These are phyloP conservation scores for Ceratocystis colombiana DNA, from an alignment of 2,329 filamentous ascomycete genomes.

Conservation along the genomic window DNA sequence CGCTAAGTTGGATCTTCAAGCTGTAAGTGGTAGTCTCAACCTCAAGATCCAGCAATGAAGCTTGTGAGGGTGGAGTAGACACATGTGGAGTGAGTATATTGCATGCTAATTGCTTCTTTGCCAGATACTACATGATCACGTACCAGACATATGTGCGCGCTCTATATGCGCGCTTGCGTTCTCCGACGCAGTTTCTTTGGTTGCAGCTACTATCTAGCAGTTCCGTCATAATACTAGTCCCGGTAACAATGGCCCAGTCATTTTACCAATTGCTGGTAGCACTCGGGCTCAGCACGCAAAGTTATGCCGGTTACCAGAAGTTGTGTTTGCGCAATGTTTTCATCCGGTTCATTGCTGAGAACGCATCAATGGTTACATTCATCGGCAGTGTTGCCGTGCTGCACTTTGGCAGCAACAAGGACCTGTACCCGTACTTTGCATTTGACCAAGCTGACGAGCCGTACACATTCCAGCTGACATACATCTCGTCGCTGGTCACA, in stretches of 20 bases:
- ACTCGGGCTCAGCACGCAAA: slow-evolving; percentile 48
- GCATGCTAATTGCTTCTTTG: neutral
- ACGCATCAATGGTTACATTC: slow-evolving; percentile 58
- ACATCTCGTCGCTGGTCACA: slow-evolving; percentile 52
- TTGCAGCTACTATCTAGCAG: slow-evolving; percentile 56
- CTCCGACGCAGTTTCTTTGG: slow-evolving; percentile 53
- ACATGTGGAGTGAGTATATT: no score
- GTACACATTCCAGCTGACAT: slow-evolving; percentile 55
- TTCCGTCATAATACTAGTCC: slow-evolving; percentile 52
- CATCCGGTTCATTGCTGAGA: slow-evolving; percentile 56
- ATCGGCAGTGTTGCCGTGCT: slow-evolving; percentile 55
- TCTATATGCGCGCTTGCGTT: slow-evolving; percentile 56
- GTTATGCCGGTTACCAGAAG: slow-evolving; percentile 55
- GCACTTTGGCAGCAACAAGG: slow-evolving; percentile 56
- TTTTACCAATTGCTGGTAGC: slow-evolving; percentile 48
- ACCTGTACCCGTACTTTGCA: slow-evolving; percentile 60
- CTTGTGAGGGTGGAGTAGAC: neutral
- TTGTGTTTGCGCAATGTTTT: slow-evolving; percentile 57
- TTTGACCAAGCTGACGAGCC: slow-evolving; percentile 45
- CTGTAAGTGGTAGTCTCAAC: slow-evolving; percentile 39
- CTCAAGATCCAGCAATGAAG: neutral
- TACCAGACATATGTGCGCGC: slow-evolving; percentile 63
- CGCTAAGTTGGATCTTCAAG: slow-evolving; percentile 62
- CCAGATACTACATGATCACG: slow-evolving; percentile 55
- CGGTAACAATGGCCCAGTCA: slow-evolving; percentile 51